Evolutionary conservation across 352 stramenopile species (phyloP), one percentile per base, ranked within the genome.

Genomic region (Pythium sp.): DNA sequence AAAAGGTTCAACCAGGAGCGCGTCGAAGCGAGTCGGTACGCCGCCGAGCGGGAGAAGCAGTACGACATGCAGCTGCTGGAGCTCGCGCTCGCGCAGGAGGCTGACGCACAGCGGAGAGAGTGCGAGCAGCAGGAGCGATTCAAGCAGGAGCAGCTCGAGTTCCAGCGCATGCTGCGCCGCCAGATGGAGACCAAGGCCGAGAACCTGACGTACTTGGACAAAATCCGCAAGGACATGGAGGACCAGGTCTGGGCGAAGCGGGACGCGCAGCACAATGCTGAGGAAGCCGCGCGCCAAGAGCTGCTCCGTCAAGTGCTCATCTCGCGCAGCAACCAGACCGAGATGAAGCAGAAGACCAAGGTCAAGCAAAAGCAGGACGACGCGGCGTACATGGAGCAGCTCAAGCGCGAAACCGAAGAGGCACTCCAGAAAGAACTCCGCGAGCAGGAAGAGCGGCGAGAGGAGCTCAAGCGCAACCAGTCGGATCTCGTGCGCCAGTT

Each of bases 171-270:
- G 81, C 69, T 94, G 7, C 78, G 83, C 24, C 75, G 79, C 41
- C 86, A 94, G 74, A 92, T 93, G 81, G 83, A 87, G 46, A 78
- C 77, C 12, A 81, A 93, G 41, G 84, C 80, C 8, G 83, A 92
- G 65, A 84, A 94, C 51, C 68, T 80, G 43, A 87, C 83, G 30
- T 74, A 82, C 24, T 54, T 91, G 53, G 84, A 92, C 64, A 81
- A 84, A 26, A 86, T 94, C 58, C 85, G 87, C 20, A 83, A 89
- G 38, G 80, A 92, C n/a, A 92, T 93, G 85, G 87, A 94, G 61
- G 73, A 89, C 24, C 63, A 87, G 28, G 84, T 94, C 14, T 93
- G 86, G 86, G 77, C 78, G 7, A 92, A 92, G 67, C 83, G 76
- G 3, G 86, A 94, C 28, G 84, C 81, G 8, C 78, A 93, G 63